Percentiles rank a stretch among this genome's conserved stretches.
Evolutionary conservation across 768 basidiomycete species (phyloP).

Genomic region (Boletus eberwhitei): DNA sequence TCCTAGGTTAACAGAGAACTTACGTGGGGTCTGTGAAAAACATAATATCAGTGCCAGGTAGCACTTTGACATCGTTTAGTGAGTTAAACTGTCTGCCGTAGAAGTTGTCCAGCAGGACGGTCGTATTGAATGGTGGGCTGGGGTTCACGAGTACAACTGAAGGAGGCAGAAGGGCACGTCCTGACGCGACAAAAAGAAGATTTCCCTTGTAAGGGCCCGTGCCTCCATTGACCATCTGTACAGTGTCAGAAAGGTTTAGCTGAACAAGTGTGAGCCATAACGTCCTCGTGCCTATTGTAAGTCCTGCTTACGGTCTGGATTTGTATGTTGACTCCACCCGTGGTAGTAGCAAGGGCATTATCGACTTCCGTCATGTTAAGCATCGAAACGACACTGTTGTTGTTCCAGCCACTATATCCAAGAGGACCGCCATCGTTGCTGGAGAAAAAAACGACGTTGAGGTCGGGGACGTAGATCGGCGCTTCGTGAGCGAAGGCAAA

Average conservation of each 20-base stretch:
- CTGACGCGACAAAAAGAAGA: constrained; percentile 61
- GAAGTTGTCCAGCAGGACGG: constrained; percentile 71
- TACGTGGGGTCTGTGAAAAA: constrained; percentile 76
- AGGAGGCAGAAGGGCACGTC: constrained; percentile 60
- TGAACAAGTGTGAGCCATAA: constrained; percentile 24
- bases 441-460: constrained; percentile 71
- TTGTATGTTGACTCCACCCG: constrained; percentile 29
- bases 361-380: constrained; percentile 59
- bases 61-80: constrained; percentile 73
- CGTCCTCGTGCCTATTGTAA: background rate
- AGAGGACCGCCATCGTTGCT: constrained; percentile 66
- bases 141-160: constrained; percentile 66
- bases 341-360: constrained; percentile 36
- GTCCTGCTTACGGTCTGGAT: constrained; percentile 36
- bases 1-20: constrained; percentile 19
- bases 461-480: constrained; percentile 61
- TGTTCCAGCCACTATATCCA: constrained; percentile 59
- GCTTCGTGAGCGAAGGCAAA: constrained; percentile 81
- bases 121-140: constrained; percentile 57
- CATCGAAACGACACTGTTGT: constrained; percentile 61
- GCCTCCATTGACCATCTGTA: constrained; percentile 72
- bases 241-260: constrained; percentile 54
- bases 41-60: constrained; percentile 59
- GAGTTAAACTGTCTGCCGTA: constrained; percentile 82
- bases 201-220: constrained; percentile 59